phyloP scores from a whole-genome alignment of 2,329 filamentous ascomycete genomes.

The Fusarium sp. region DNA sequence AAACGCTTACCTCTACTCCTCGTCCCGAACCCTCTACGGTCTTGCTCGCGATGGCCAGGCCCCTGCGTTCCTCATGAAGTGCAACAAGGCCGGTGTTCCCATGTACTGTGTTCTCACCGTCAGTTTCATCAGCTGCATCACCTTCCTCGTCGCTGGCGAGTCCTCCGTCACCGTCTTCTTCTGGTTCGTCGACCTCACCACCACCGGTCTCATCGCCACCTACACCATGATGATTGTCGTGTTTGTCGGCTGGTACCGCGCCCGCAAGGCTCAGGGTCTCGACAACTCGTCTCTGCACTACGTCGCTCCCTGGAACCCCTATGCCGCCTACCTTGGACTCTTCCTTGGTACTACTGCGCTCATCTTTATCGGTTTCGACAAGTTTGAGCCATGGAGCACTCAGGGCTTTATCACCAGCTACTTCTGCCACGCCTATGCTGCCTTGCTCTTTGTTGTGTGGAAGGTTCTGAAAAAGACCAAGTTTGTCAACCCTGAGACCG shows the following conservation, averaged over 20 bases:
- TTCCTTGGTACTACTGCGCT: conserved; percentile 63
- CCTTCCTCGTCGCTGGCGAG: conserved; percentile 65
- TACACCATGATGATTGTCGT: conserved; percentile 62
- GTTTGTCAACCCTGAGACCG: conserved; percentile 43
- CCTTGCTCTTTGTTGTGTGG: conserved; percentile 67
- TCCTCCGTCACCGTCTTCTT: conserved; percentile 64
- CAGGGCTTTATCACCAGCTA: conserved; percentile 68
- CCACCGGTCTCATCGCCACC: conserved; percentile 70
- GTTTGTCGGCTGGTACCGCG: conserved; percentile 63
- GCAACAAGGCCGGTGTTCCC: conserved; percentile 71
- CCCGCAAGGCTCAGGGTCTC: conserved; percentile 64
- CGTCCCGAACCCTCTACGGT: conserved; percentile 62
- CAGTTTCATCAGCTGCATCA: conserved; percentile 63
- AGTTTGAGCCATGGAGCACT: conserved; percentile 65
- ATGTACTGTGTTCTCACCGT: conserved; percentile 67
- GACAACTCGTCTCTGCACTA: conserved; percentile 65
- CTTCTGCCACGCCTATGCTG: conserved; percentile 67
- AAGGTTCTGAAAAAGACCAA: conserved; percentile 65
- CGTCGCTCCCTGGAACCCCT: conserved; percentile 65
- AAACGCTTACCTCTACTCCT: conserved; percentile 65
- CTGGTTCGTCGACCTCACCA: conserved; percentile 70
- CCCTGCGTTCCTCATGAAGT: conserved; percentile 67
- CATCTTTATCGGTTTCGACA: conserved; percentile 70
- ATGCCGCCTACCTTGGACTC: conserved; percentile 65
- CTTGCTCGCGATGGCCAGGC: conserved; percentile 64